Evolutionary conservation across 306 rosid species (phyloP).

Genomic region (Trichosanthes cucumerina): DNA sequence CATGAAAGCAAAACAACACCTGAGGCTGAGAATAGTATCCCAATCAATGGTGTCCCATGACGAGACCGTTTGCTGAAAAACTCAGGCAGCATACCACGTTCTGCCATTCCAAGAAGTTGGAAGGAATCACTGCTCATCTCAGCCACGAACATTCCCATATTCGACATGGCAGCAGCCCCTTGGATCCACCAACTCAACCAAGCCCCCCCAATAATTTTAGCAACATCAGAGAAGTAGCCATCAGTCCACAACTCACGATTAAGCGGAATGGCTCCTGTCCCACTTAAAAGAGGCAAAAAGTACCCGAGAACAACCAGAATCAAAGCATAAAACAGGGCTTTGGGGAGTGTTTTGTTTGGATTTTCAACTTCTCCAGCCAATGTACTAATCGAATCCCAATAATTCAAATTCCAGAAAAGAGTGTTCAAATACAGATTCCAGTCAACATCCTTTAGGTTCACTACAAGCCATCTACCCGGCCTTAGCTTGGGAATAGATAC

Average conservation of each 20-base stretch:
- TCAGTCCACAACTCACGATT: slow-evolving; percentile 57
- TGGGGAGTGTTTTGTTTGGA: slow-evolving; percentile 76
- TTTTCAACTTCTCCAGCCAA: slow-evolving; percentile 78
- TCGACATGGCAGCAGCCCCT: slow-evolving; percentile 83
- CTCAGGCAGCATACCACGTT: slow-evolving; percentile 83
- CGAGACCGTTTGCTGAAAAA: slow-evolving; percentile 61
- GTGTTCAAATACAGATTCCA: slow-evolving; percentile 86
- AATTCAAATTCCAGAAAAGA: slow-evolving; percentile 78
- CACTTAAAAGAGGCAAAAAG: slow-evolving; percentile 69
- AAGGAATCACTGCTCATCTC: slow-evolving; percentile 92
- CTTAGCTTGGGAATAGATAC: slow-evolving; percentile 48
- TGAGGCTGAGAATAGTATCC: slow-evolving; percentile 79
- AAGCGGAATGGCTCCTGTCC: slow-evolving; percentile 60
- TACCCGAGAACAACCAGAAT: slow-evolving; percentile 69
- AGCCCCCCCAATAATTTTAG: slow-evolving; percentile 65
- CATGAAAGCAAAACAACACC: slow-evolving; percentile 75
- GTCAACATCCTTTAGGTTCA: slow-evolving; percentile 39
- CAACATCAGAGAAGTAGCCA: slow-evolving; percentile 73
- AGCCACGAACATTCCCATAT: slow-evolving; percentile 95
- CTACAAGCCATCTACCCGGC: slow-evolving; percentile 68
- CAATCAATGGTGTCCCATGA: slow-evolving; percentile 69
- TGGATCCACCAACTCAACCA: slow-evolving; percentile 96
- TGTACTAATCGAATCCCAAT: slow-evolving; percentile 90
- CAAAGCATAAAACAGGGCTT: slow-evolving; percentile 64
- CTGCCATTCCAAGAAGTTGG: slow-evolving; percentile 96